phyloP scores from a whole-genome alignment of 805 yeast genomes.

The Helenozyma baotianmanensis region DNA sequence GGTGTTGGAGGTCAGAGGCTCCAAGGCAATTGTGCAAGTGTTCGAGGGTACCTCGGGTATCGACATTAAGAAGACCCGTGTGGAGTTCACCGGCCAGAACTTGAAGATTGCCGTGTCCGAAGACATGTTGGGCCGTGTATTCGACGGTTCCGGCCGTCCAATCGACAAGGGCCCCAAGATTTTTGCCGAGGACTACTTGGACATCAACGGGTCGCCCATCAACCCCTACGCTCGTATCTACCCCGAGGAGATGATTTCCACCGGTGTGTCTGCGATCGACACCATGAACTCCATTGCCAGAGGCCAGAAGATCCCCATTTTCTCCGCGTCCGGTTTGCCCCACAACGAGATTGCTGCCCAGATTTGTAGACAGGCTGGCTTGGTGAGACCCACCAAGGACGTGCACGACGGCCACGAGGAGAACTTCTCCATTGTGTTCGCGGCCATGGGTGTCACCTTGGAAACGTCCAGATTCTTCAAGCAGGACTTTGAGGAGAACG shows the following conservation, averaged over 20 bases:
- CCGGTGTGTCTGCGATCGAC: slow-evolving; percentile 98
- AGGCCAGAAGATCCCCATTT: slow-evolving; percentile 99
- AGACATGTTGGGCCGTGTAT: slow-evolving; percentile 95
- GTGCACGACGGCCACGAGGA: slow-evolving; percentile 99
- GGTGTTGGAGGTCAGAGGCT: slow-evolving; percentile 95
- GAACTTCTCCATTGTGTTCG: slow-evolving; percentile 97
- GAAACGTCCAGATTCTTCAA: slow-evolving; percentile 98
- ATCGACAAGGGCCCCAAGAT: slow-evolving; percentile 98
- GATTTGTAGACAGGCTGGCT: slow-evolving; percentile 98
- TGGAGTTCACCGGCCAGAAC: slow-evolving; percentile 94
- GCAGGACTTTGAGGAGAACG: slow-evolving; percentile 99
- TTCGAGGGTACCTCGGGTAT: slow-evolving; percentile 99
- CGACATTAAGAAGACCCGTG: slow-evolving; percentile 95
- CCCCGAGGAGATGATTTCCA: slow-evolving; percentile 99
- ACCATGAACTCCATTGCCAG: slow-evolving; percentile 99
- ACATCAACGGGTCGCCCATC: slow-evolving; percentile 98
- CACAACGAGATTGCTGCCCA: slow-evolving; percentile 99
- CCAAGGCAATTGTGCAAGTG: slow-evolving; percentile 96
- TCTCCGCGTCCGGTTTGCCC: slow-evolving; percentile 98
- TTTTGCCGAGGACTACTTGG: slow-evolving; percentile 96
- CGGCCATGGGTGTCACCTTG: slow-evolving; percentile 99
- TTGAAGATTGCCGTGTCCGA: slow-evolving; percentile 93
- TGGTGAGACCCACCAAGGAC: slow-evolving; percentile 98
- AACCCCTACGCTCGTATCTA: slow-evolving; percentile 97
- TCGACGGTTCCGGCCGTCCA: slow-evolving; percentile 98